Evolutionary conservation across 352 stramenopile species (phyloP), one percentile per base, ranked within the genome.

Genomic region (Phytophthora capsici): DNA sequence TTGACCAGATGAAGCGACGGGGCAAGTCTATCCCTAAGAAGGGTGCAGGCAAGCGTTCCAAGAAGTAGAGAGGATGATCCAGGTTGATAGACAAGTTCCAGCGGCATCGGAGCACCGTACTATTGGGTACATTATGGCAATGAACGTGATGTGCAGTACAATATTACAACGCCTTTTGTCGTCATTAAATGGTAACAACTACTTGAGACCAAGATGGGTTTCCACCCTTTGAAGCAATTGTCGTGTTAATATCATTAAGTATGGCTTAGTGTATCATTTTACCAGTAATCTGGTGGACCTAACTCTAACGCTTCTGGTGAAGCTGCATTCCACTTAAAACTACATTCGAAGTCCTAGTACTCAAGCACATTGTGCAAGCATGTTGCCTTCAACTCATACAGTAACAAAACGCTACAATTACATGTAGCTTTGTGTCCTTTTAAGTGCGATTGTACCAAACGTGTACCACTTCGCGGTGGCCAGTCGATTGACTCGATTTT

Each of bases 21-120:
- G 87, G 87, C 67, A 93, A 93, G 80, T 78, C 82, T 28, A 90
- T 85, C 50, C 87, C 87, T 7, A 95, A 94, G 85, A 95, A 95
- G 78, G 87, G 87, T 19, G 85, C 85, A 71, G 87, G 87, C 72
- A 95, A 95, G 82, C 87, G 87, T 22, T 84, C 81, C 55, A 91
- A 90, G 74, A 94, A 95, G 80, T 91, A 93, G 64, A 71, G 22
- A 7, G 44, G 40, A 14, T 34, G 10, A 36, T 34, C n/a, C 28
- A 55, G 16, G 12, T n/a, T 20, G 6, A 37, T 36, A 58, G 48
- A 41, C 40, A 55, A 53, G 66, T 46, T 57, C 22, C 49, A 55
- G 52, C 30, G 25, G 16, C 22, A 22, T 71, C 56, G 20, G 16
- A 12, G 19, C 19, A 23, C 45, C 32, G 14, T 54, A 22, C 20